phyloP scores from a whole-genome alignment of 208 protist species.

The Leptomonas pyrrhocoris region DNA sequence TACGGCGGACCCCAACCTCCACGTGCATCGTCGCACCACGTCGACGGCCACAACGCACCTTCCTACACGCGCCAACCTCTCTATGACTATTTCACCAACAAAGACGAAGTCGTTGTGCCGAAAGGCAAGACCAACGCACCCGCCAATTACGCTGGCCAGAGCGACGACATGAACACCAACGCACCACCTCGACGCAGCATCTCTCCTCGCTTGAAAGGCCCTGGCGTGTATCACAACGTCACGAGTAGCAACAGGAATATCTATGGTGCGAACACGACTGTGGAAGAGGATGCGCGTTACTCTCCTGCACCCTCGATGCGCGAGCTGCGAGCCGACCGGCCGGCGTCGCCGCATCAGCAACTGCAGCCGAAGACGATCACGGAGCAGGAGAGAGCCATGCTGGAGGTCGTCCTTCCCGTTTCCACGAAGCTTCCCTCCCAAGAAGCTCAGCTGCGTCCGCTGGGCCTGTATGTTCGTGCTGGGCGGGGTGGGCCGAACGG shows the following conservation, averaged over 20 bases:
- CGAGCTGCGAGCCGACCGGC: not conserved
- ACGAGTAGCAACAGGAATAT: not conserved
- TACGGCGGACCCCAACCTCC: conserved; percentile 7
- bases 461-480: conserved; percentile 36
- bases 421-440: conserved; percentile 14
- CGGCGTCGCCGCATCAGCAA: not conserved
- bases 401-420: conserved; percentile 24
- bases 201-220: not conserved
- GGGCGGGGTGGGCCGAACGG: conserved; percentile 43
- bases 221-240: not conserved
- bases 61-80: not conserved
- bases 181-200: not conserved
- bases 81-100: not conserved
- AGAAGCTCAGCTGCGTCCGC: conserved; percentile 20
- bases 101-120: not conserved
- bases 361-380: not conserved
- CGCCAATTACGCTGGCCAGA: not conserved
- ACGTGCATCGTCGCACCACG: not conserved
- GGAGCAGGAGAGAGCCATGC: conserved; percentile 5
- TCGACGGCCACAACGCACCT: not conserved
- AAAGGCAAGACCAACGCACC: not conserved
- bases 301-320: not conserved
- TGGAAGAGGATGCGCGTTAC: not conserved
- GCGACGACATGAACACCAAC: not conserved
- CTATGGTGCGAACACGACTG: not conserved